Evolutionary conservation across 805 yeast genomes (phyloP), one percentile per base, ranked within the genome.

Genomic region (Yamadazyma phyllophila): DNA sequence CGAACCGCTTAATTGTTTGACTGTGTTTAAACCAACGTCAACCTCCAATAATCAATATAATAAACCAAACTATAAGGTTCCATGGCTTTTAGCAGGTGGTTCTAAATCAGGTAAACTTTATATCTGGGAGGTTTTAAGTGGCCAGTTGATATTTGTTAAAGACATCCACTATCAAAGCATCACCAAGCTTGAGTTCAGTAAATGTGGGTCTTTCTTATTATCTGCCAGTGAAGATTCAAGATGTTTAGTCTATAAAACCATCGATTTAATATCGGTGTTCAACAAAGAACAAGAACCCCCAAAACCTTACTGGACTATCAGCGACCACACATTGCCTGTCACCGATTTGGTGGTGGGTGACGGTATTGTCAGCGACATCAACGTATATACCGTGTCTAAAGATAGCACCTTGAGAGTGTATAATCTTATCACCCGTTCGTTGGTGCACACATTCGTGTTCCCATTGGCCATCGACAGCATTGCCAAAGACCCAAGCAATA

Each of bases 111-210:
- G 98, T 10, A 78, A 82, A 52, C 51, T 94, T 12, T 86, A 86
- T 58, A 63, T 91, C 1, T 92, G 98, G 98, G 96, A 89, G 55
- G 59, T 91, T 42, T 63, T 74, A 8, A 84, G 94, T 1, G 98
- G 98, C 0, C 65, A 79, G 17, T 71, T 94, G 39, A 58, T 91
- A 17, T 71, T 78, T 39, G 95, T 81, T 3, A 81, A 80, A 57
- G 91, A 87, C 41, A 83, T 88, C 0, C 98, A 92, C 66, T 92
- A 88, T 62, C 97, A 92, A 65, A 71, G 76, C 6, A 76, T 89
- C 7, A 75, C 83, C 0, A 74, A 72, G 27, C 61, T 92, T 30
- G 74, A 72, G 51, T 80, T 86, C 55, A 68, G 86, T 0, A 51
- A 66, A 10, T 86, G 89, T 58, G 74, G 74, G n/a, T 77, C 82